Evolutionary conservation across 163 green algal species (phyloP).

Genomic region (Coccomyxa subellipsoidea): DNA sequence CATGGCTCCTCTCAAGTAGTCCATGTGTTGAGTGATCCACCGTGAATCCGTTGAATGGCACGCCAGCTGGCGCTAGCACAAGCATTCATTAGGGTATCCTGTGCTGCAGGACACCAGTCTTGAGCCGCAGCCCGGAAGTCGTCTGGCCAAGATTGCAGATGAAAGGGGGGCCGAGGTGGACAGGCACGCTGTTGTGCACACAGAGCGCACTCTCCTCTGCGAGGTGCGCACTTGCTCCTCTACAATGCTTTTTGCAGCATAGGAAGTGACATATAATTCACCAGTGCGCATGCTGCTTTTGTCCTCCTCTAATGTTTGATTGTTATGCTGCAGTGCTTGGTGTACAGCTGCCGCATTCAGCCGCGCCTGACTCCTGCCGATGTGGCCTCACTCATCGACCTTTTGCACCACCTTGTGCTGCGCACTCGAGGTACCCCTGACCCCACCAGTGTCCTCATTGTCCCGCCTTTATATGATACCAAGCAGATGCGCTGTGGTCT

Average conservation of each 20-base stretch:
- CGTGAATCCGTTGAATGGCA: background rate
- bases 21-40: background rate
- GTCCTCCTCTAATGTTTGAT: too few species aligned
- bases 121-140: constrained; percentile 29
- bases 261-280: background rate
- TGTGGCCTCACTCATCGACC: constrained; percentile 44
- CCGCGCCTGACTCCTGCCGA: constrained; percentile 36
- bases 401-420: constrained; percentile 38
- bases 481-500: background rate
- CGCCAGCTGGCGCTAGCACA: background rate
- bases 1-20: background rate
- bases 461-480: background rate
- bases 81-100: background rate
- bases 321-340: constrained; percentile 28
- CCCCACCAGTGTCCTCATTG: background rate
- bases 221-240: constrained; percentile 10
- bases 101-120: constrained; percentile 34
- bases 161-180: constrained; percentile 32
- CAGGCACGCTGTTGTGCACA: constrained; percentile 35
- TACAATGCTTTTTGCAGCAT: background rate
- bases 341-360: constrained; percentile 39
- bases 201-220: constrained; percentile 36
- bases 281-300: background rate
- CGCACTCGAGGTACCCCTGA: background rate
- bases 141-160: constrained; percentile 36